phyloP scores from a whole-genome alignment of 208 protist genomes.

The Endotrypanum monterogeii region DNA sequence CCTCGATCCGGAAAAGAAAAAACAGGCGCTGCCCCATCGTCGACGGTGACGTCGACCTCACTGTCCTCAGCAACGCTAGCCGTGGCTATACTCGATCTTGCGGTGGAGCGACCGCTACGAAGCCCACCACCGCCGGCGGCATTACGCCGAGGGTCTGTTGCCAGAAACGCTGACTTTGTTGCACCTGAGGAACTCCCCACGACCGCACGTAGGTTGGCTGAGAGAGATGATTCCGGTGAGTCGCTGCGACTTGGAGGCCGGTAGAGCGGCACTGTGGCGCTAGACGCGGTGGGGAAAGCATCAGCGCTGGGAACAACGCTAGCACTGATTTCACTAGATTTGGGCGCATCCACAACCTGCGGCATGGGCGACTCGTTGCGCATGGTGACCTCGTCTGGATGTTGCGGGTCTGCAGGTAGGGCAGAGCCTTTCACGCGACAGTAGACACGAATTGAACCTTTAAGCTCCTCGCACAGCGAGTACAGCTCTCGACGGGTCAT shows the following conservation, averaged over 20 bases:
- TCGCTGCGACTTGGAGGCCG: slow-evolving; percentile 4
- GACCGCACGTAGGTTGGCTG: slow-evolving; percentile 5
- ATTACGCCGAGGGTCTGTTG: neutral
- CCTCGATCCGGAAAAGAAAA: slow-evolving; percentile 27
- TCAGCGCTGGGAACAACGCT: neutral
- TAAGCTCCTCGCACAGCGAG: slow-evolving; percentile 82
- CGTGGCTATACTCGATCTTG: slow-evolving; percentile 12
- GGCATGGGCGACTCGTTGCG: neutral
- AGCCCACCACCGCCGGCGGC: slow-evolving; percentile 5
- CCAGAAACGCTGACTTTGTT: neutral
- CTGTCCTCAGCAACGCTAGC: neutral
- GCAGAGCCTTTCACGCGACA: slow-evolving; percentile 78
- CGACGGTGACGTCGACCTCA: neutral
- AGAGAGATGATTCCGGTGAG: slow-evolving; percentile 22
- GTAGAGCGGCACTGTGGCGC: neutral
- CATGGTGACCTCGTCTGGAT: neutral
- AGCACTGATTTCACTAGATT: neutral
- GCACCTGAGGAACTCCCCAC: neutral
- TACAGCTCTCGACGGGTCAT: slow-evolving; percentile 73
- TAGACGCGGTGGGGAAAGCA: neutral
- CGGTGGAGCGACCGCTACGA: slow-evolving; percentile 18
- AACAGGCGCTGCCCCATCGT: slow-evolving; percentile 6
- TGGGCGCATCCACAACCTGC: neutral
- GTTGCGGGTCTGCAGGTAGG: neutral
- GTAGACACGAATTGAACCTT: slow-evolving; percentile 91